Conservation (phyloP, 352 stramenopile species). For the Pilasporangium apinafurcum region DNA sequence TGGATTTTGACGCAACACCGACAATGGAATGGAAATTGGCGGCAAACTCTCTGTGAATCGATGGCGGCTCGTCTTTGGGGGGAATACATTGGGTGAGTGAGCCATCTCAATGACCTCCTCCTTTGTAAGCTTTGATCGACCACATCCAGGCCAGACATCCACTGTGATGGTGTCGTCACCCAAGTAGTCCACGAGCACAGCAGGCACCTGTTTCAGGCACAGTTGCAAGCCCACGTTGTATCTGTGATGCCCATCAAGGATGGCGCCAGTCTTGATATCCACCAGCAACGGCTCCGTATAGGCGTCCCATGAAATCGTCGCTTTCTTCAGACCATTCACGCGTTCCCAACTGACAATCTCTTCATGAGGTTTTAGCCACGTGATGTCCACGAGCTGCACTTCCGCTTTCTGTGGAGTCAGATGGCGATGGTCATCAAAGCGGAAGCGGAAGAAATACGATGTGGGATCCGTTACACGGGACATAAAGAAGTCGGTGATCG, state of each 20-base stretch:
- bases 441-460: conserved; percentile 85
- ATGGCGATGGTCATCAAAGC: conserved; percentile 57
- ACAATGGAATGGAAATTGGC: conserved; percentile 78
- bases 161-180: conserved; percentile 66
- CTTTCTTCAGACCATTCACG: conserved; percentile 70
- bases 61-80: conserved; percentile 81
- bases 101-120: conserved; percentile 81
- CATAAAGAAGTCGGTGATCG: conserved; percentile 71
- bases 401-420: conserved; percentile 65
- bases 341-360: conserved; percentile 77
- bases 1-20: conserved; percentile 55
- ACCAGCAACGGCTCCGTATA: conserved; percentile 80
- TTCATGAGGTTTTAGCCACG: conserved; percentile 84
- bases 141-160: conserved; percentile 74
- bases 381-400: conserved; percentile 75
- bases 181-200: conserved; percentile 78
- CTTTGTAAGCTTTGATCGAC: conserved; percentile 58
- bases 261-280: conserved; percentile 69
- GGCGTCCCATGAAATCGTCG: conserved; percentile 73
- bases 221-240: conserved; percentile 77
- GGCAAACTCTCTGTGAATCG: conserved; percentile 74
- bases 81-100: conserved; percentile 74
- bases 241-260: conserved; percentile 80
- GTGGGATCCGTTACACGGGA: conserved; percentile 77
- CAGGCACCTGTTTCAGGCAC: conserved; percentile 61